Evolutionary conservation across 768 basidiomycete genomes (phyloP).

Genomic region (Arthromyces matolae): DNA sequence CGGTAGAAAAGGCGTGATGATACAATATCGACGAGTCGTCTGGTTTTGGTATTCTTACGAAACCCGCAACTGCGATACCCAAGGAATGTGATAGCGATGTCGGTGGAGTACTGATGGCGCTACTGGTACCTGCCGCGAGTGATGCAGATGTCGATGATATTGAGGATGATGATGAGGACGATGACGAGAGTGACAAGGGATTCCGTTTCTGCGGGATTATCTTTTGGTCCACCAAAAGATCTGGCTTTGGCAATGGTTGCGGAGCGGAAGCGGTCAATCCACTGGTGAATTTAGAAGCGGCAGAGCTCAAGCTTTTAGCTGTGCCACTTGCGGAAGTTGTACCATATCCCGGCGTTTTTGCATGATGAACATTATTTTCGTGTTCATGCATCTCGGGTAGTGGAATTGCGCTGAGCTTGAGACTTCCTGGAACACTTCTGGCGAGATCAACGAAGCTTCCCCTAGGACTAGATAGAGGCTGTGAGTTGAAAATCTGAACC

Average conservation of each 20-base stretch:
- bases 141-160: conserved; percentile 40
- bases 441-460: conserved; percentile 30
- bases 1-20: conserved; percentile 1
- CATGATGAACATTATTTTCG: conserved; percentile 39
- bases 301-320: conserved; percentile 34
- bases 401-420: conserved; percentile 24
- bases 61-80: conserved; percentile 39
- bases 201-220: conserved; percentile 16
- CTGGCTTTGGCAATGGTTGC: too few relatives aligned
- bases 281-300: conserved; percentile 38
- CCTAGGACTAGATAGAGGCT: conserved; percentile 64
- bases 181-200: conserved; percentile 33
- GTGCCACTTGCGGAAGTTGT: conserved; percentile 25
- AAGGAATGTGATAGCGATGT: conserved; percentile 51
- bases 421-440: conserved; percentile 23
- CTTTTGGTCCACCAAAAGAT: too few relatives aligned
- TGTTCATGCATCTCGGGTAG: conserved; percentile 24
- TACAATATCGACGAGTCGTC: conserved; percentile 15
- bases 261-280: conserved; percentile 32
- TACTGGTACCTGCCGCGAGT: conserved; percentile 36
- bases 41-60: conserved; percentile 33
- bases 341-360: conserved; percentile 26
- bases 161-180: conserved; percentile 53
- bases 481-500: conserved; percentile 81
- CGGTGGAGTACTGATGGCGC: conserved; percentile 52